Percentiles rank a stretch among this genome's conserved stretches.
Evolutionary conservation across 2,329 filamentous ascomycete species (phyloP).

Genomic region (Teratosphaeria pseudoeucalypti): DNA sequence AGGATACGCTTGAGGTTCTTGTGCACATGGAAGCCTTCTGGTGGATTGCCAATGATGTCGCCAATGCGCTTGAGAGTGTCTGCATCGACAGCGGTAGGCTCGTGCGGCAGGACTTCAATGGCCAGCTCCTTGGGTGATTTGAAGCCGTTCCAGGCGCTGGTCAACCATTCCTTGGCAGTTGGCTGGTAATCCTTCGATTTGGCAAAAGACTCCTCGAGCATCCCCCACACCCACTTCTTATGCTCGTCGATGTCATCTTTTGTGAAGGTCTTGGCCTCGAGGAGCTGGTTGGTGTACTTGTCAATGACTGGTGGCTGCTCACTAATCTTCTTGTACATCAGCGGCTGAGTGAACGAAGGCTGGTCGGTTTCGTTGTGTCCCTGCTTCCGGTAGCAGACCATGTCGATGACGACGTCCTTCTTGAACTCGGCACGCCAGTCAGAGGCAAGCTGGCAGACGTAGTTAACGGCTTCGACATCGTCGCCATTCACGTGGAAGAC

Average conservation of each 20-base stretch:
- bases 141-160: constrained; percentile 98
- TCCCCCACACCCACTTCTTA: constrained; percentile 99
- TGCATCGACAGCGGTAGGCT: constrained; percentile 68
- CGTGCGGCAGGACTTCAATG: constrained; percentile 84
- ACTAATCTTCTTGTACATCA: constrained; percentile 98
- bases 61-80: constrained; percentile 73
- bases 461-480: constrained; percentile 96
- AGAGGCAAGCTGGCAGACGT: constrained; percentile 89
- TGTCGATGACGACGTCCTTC: constrained; percentile 93
- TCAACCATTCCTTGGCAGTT: constrained; percentile 95
- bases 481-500: constrained; percentile 99
- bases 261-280: constrained; percentile 87
- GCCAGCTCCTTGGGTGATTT: constrained; percentile 97
- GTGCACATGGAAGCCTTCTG: constrained; percentile 81
- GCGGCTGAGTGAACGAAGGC: constrained; percentile 96
- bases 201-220: constrained; percentile 95
- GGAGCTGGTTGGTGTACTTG: constrained; percentile 82
- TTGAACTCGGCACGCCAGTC: constrained; percentile 99
- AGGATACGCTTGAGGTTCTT: constrained; percentile 97
- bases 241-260: constrained; percentile 98
- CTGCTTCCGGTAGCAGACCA: constrained; percentile 98
- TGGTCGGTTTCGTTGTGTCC: constrained; percentile 99
- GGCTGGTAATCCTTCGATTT: constrained; percentile 97
- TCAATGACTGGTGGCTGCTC: constrained; percentile 76
- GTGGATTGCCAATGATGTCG: constrained; percentile 63